phyloP scores from a whole-genome alignment of 2,329 filamentous ascomycete genomes.

The Aplosporella prunicola region DNA sequence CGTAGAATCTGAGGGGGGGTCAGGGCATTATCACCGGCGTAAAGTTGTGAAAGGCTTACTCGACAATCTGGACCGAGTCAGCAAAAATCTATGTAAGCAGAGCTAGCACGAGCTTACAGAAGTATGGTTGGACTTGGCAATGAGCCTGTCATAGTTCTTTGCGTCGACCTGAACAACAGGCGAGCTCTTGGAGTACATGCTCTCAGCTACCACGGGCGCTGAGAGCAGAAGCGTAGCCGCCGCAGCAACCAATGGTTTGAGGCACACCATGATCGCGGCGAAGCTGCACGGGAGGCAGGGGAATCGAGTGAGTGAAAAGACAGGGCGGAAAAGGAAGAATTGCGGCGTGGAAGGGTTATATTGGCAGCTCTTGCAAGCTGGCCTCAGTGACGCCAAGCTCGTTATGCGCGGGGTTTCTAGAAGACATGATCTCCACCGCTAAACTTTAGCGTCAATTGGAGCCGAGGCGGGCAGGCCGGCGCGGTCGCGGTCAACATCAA shows the following conservation, averaged over 20 bases:
- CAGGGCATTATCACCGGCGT: constrained; percentile 2
- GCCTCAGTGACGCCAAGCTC: constrained; percentile 8
- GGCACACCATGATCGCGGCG: constrained; percentile 24
- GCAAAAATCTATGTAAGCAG: too few relatives aligned
- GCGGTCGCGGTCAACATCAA: constrained; percentile 3
- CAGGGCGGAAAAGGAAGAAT: constrained; percentile 2
- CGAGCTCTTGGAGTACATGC: constrained; percentile 77
- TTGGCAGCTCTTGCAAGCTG: constrained; percentile 8
- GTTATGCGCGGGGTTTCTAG: constrained; percentile 9
- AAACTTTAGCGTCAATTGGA: too few relatives aligned
- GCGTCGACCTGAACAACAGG: constrained; percentile 74
- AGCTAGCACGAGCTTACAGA: constrained; percentile 53
- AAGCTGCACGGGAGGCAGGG: constrained; percentile 4
- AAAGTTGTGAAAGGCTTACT: constrained; percentile 13
- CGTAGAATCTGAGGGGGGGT: constrained; percentile 68
- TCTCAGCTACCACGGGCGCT: constrained; percentile 56
- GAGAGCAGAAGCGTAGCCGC: constrained; percentile 56
- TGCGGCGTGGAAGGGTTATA: constrained; percentile 1
- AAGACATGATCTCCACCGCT: too few relatives aligned
- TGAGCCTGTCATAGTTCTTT: constrained; percentile 70
- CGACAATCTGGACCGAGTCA: constrained; percentile 18
- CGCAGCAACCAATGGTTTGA: constrained; percentile 37
- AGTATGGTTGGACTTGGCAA: constrained; percentile 83
- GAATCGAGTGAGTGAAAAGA: background rate
- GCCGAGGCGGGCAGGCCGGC: too few relatives aligned